phyloP scores from a whole-genome alignment of 495 filamentous ascomycete species.

The Pyrenula aspistea region DNA sequence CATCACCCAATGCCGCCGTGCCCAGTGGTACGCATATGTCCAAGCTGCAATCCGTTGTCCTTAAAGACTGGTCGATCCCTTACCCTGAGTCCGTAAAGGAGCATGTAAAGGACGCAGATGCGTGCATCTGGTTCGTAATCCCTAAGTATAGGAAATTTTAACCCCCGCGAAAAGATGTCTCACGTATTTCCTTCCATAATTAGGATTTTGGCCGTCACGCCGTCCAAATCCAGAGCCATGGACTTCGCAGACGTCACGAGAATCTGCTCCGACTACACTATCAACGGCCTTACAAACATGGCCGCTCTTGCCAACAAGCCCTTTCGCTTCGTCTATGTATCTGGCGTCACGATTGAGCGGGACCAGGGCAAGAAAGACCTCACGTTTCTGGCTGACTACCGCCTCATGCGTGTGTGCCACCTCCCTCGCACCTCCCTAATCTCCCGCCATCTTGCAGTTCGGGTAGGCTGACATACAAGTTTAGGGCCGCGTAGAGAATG shows the following conservation, averaged over 20 bases:
- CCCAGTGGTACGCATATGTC: conserved; percentile 12
- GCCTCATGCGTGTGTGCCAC: conserved; percentile 23
- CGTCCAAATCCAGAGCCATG: conserved; percentile 17
- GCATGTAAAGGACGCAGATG: conserved; percentile 32
- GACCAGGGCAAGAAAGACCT: conserved; percentile 24
- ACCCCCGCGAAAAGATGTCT: conserved; percentile 1
- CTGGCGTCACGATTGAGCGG: conserved; percentile 14
- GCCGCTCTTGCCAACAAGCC: conserved; percentile 6
- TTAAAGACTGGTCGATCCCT: conserved; percentile 24
- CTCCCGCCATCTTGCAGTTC: not conserved
- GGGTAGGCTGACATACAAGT: not conserved
- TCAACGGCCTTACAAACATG: conserved; percentile 23
- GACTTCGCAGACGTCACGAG: conserved; percentile 26
- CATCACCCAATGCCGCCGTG: conserved; percentile 7
- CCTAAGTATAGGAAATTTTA: conserved; percentile 1
- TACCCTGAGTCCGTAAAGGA: conserved; percentile 26
- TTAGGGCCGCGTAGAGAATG: conserved; percentile 30
- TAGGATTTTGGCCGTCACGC: conserved; percentile 25
- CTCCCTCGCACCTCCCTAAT: not conserved
- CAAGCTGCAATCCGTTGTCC: conserved; percentile 28
- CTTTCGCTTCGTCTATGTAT: conserved; percentile 32
- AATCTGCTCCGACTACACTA: conserved; percentile 29
- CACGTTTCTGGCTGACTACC: conserved; percentile 20
- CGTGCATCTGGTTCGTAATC: conserved; percentile 35
- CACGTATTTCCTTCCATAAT: not conserved